Conservation (phyloP, 179 eudicot genomes). For the Beta macrorhiza region DNA sequence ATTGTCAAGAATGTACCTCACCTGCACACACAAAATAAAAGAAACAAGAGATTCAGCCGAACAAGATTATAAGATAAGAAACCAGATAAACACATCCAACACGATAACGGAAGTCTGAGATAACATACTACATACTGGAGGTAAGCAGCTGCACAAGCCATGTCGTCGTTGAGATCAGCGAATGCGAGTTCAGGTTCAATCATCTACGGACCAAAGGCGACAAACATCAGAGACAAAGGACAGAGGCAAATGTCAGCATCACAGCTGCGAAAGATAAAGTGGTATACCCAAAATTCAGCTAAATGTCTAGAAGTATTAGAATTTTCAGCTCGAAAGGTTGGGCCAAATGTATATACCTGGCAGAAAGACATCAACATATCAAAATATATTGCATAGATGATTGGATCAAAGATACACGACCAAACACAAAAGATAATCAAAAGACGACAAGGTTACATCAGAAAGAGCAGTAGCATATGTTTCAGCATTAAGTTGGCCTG, state of each 20-base stretch:
- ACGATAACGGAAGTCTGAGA: slow-evolving; percentile 42
- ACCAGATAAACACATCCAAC: slow-evolving; percentile 13
- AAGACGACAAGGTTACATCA: slow-evolving; percentile 53
- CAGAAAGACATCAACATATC: slow-evolving; percentile 23
- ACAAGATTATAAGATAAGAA: slow-evolving; percentile 4
- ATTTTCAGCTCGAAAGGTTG: slow-evolving; percentile 96
- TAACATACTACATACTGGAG: slow-evolving; percentile 99
- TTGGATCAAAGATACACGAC: neutral
- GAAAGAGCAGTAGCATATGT: slow-evolving; percentile 98
- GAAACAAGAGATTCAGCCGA: slow-evolving; percentile 11
- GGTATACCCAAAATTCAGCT: slow-evolving; percentile 92
- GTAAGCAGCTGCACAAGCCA: slow-evolving; percentile 99
- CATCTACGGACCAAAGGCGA: slow-evolving; percentile 50
- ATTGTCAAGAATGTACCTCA: slow-evolving; percentile 78
- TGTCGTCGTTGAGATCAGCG: slow-evolving; percentile 93
- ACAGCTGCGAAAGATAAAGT: neutral
- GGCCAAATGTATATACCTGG: slow-evolving; percentile 97
- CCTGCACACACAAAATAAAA: slow-evolving; percentile 46
- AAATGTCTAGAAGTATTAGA: slow-evolving; percentile 91
- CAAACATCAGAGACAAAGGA: slow-evolving; percentile 14
- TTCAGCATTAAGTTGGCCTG: slow-evolving; percentile 98
- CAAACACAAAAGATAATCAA: slow-evolving; percentile 19
- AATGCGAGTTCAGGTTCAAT: slow-evolving; percentile 98
- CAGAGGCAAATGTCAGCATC: neutral
- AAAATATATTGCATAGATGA: neutral